phyloP scores from a whole-genome alignment of 257 asterid species.

The Striga asiatica region DNA sequence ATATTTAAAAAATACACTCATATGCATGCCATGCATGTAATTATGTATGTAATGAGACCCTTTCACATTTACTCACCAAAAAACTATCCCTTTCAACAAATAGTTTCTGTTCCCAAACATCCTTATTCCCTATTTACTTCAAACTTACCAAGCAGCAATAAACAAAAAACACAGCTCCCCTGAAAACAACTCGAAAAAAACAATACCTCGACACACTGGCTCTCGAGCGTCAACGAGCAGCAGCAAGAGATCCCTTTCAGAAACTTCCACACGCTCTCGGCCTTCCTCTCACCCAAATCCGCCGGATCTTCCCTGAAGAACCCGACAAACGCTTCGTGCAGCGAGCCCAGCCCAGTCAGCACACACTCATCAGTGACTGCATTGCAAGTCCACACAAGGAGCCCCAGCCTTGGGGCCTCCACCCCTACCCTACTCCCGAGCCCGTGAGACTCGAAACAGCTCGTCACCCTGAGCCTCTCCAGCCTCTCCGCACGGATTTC shows the following conservation, averaged over 20 bases:
- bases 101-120: no score
- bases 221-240: constrained; percentile 40
- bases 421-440: constrained; percentile 36
- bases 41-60: no score
- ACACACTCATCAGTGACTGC: constrained; percentile 38
- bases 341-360: constrained; percentile 26
- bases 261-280: constrained; percentile 38
- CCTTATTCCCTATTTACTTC: no score
- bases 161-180: no score
- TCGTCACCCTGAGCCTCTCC: constrained; percentile 27
- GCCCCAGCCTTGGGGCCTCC: constrained; percentile 34
- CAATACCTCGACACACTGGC: constrained; percentile 58
- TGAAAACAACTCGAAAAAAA: no score
- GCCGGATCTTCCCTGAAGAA: constrained; percentile 24
- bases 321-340: constrained; percentile 46
- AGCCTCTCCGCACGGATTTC: constrained; percentile 34
- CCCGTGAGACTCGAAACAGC: constrained; percentile 44
- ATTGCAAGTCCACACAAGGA: constrained; percentile 48
- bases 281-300: constrained; percentile 31
- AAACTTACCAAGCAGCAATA: no score
- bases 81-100: no score
- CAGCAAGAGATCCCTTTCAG: constrained; percentile 52
- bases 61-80: no score
- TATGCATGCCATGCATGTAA: no score
- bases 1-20: no score